A percentile compares a stretch with the other conserved stretches of the same genome.
phyloP scores from a whole-genome alignment of 73 alveolate species.

The Paramecium caudatum region DNA sequence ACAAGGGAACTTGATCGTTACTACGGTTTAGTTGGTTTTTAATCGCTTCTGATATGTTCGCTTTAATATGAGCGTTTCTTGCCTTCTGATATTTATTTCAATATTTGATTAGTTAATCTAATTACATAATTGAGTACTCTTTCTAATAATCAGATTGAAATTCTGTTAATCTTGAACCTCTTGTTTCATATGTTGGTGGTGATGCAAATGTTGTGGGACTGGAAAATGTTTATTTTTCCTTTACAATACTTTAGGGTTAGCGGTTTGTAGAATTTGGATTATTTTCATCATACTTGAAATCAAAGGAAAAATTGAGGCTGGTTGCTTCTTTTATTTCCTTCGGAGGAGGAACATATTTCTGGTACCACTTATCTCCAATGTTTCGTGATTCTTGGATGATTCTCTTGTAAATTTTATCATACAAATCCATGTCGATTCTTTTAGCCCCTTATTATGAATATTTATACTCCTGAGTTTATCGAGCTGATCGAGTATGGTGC shows the following conservation, averaged over 20 bases:
- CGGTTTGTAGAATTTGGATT: slow-evolving; percentile 32
- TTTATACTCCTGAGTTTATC: slow-evolving; percentile 39
- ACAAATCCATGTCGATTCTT: slow-evolving; percentile 18
- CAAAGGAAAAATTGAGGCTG: slow-evolving; percentile 45
- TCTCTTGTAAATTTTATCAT: slow-evolving; percentile 31
- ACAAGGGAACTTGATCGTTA: not conserved
- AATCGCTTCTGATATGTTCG: not conserved
- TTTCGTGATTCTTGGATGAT: slow-evolving; percentile 61
- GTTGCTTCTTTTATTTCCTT: not conserved
- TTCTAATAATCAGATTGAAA: slow-evolving; percentile 51
- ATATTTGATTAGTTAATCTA: slow-evolving; percentile 31
- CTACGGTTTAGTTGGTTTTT: not conserved
- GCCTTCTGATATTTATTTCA: slow-evolving; percentile 7
- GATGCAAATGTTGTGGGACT: slow-evolving; percentile 60
- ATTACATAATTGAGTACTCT: not conserved
- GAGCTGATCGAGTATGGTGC: not conserved
- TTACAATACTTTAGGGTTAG: not conserved
- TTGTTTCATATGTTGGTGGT: slow-evolving; percentile 68
- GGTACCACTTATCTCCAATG: slow-evolving; percentile 58
- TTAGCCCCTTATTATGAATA: slow-evolving; percentile 23
- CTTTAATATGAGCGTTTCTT: slow-evolving; percentile 19
- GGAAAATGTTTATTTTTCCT: slow-evolving; percentile 7
- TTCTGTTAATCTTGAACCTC: slow-evolving; percentile 38
- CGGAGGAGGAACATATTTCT: slow-evolving; percentile 5
- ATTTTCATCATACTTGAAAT: slow-evolving; percentile 63